These are phyloP conservation scores for Paxillus ammoniavirescens DNA, from an alignment of 768 basidiomycete genomes.

Conservation along the genomic window DNA sequence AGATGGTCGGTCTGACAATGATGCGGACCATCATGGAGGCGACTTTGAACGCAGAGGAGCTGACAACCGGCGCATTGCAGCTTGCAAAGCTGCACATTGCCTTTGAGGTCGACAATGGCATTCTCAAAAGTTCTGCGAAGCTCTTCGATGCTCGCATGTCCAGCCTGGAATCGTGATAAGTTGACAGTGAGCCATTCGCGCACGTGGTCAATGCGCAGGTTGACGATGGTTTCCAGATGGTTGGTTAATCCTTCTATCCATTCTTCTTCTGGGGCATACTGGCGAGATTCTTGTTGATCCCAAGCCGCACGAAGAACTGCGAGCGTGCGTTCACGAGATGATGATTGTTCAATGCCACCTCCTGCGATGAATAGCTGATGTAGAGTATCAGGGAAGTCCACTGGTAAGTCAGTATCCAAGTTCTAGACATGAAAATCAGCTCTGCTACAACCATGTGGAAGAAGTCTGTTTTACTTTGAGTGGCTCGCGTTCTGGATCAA, in stretches of 20 bases:
- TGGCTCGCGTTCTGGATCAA: slow-evolving; percentile 44
- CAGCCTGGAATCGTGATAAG: slow-evolving; percentile 42
- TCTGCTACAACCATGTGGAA: neutral
- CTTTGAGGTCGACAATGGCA: slow-evolving; percentile 43
- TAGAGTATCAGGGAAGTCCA: slow-evolving; percentile 39
- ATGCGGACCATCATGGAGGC: slow-evolving; percentile 46
- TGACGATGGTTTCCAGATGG: slow-evolving; percentile 39
- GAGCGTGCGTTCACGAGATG: slow-evolving; percentile 13
- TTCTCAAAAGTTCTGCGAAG: slow-evolving; percentile 44
- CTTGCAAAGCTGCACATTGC: slow-evolving; percentile 48
- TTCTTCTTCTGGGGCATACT: slow-evolving; percentile 20
- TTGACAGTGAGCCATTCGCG: slow-evolving; percentile 52
- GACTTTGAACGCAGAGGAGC: slow-evolving; percentile 45
- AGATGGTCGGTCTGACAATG: slow-evolving; percentile 50
- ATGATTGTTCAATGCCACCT: slow-evolving; percentile 12
- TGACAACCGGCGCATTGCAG: slow-evolving; percentile 47
- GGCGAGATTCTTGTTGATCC: slow-evolving; percentile 18
- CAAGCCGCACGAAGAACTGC: slow-evolving; percentile 15
- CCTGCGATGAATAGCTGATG: slow-evolving; percentile 34
- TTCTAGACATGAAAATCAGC: slow-evolving; percentile 36
- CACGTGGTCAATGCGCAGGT: slow-evolving; percentile 47
- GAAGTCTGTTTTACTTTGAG: slow-evolving; percentile 41
- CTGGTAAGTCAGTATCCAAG: slow-evolving; percentile 45
- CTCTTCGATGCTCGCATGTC: slow-evolving; percentile 43
- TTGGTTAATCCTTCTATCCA: slow-evolving; percentile 40